These are phyloP conservation scores for Rhytidiadelphus loreus DNA, from an alignment of 225 moss, liverwort and hornwort species.

Conservation along the genomic window DNA sequence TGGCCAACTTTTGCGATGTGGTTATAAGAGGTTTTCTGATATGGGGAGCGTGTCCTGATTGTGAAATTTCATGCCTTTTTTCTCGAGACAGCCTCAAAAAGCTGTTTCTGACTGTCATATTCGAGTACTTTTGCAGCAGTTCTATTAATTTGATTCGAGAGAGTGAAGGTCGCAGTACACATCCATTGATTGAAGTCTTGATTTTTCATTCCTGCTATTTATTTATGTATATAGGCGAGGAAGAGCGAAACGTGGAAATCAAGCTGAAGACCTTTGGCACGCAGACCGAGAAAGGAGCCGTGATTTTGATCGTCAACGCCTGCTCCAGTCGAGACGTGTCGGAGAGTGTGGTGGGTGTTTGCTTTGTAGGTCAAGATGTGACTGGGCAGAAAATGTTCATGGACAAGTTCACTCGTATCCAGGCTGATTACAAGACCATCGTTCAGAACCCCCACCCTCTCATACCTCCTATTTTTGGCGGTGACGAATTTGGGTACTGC, in stretches of 20 bases:
- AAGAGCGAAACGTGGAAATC: slow-evolving; percentile 47
- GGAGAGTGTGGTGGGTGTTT: slow-evolving; percentile 48
- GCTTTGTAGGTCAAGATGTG: slow-evolving; percentile 50
- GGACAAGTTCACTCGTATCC: slow-evolving; percentile 46
- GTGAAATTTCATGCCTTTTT: neutral
- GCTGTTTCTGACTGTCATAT: neutral
- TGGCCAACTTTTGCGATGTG: neutral
- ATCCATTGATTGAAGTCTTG: neutral
- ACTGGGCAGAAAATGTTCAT: slow-evolving; percentile 48
- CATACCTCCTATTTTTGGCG: slow-evolving; percentile 47
- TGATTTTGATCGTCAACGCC: slow-evolving; percentile 38
- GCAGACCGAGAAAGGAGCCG: slow-evolving; percentile 27
- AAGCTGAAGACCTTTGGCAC: slow-evolving; percentile 38
- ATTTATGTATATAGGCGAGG: slow-evolving; percentile 13
- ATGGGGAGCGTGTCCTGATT: neutral
- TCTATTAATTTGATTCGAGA: neutral
- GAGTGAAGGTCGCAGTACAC: neutral
- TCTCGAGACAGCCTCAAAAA: neutral
- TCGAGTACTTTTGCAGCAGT: neutral
- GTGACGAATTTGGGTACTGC: slow-evolving; percentile 44
- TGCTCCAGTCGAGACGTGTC: slow-evolving; percentile 44
- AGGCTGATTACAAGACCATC: slow-evolving; percentile 44
- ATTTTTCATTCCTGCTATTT: neutral
- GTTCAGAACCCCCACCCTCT: slow-evolving; percentile 47
- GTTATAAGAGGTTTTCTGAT: neutral